phyloP scores from a whole-genome alignment of 495 filamentous ascomycete genomes.

The Trichoderma reesei region DNA sequence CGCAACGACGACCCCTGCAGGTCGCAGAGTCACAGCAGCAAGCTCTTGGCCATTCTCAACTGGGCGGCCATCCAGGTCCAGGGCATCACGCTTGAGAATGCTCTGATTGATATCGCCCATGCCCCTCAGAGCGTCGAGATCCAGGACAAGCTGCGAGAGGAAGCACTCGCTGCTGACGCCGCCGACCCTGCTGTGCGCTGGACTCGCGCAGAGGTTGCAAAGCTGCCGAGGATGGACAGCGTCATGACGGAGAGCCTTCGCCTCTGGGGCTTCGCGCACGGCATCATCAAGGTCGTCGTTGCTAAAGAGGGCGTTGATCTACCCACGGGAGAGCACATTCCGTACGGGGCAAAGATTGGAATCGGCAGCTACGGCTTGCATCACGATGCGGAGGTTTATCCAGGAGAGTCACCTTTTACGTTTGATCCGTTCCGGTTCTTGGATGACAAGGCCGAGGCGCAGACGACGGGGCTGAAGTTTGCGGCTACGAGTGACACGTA shows the following conservation, averaged over 20 bases:
- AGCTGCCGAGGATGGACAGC: background rate
- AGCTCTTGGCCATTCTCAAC: background rate
- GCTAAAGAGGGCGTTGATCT: background rate
- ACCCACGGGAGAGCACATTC: background rate
- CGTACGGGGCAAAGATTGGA: background rate
- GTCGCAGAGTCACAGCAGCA: background rate
- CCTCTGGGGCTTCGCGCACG: background rate
- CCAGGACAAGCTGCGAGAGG: background rate
- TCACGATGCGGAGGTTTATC: background rate
- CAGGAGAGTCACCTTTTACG: background rate
- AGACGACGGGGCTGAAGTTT: background rate
- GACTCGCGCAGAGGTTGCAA: background rate
- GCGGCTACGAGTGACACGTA: background rate
- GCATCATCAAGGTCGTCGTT: background rate
- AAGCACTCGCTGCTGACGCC: background rate
- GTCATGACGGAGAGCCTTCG: background rate
- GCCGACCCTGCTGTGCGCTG: background rate
- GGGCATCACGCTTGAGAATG: background rate
- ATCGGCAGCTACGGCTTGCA: background rate
- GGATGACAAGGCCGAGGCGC: background rate
- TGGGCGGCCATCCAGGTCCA: background rate
- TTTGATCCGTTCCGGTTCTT: background rate
- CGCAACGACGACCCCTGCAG: background rate
- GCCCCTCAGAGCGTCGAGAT: background rate
- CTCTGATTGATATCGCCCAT: background rate